phyloP scores from a whole-genome alignment of 2,329 filamentous ascomycete species.

The Dendryphion nanum region DNA sequence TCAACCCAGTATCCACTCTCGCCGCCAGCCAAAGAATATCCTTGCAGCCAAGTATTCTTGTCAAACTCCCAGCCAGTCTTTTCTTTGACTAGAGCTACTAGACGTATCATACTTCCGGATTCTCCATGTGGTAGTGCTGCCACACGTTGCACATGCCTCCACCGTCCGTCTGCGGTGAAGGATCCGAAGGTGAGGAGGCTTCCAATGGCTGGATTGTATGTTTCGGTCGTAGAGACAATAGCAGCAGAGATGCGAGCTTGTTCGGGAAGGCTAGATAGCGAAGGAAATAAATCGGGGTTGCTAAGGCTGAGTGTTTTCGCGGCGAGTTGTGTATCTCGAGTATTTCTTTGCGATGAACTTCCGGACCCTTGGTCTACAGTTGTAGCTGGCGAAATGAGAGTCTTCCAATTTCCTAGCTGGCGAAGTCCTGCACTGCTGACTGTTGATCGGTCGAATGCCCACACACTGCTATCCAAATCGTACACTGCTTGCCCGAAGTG shows the following conservation, averaged over 20 bases:
- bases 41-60: constrained; percentile 47
- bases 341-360: constrained; percentile 3
- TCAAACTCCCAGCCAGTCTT: constrained; percentile 56
- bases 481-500: constrained; percentile 54
- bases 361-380: constrained; percentile 4
- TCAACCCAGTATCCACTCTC: constrained; percentile 56
- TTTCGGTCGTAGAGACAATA: constrained; percentile 25
- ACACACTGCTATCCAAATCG: constrained; percentile 45
- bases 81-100: constrained; percentile 53
- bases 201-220: constrained; percentile 42
- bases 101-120: constrained; percentile 57
- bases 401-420: constrained; percentile 22
- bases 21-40: constrained; percentile 45
- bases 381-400: constrained; percentile 16
- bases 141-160: constrained; percentile 24
- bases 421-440: constrained; percentile 20
- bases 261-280: constrained; percentile 19
- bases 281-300: constrained; percentile 24
- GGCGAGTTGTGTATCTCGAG: constrained; percentile 11
- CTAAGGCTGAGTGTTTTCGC: constrained; percentile 15
- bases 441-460: constrained; percentile 48
- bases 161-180: constrained; percentile 45
- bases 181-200: constrained; percentile 58
- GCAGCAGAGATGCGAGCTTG: constrained; percentile 25
- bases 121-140: constrained; percentile 49